These are phyloP conservation scores for Candida tetrigidarum DNA, from an alignment of 1,139 yeast genomes.

Conservation along the genomic window DNA sequence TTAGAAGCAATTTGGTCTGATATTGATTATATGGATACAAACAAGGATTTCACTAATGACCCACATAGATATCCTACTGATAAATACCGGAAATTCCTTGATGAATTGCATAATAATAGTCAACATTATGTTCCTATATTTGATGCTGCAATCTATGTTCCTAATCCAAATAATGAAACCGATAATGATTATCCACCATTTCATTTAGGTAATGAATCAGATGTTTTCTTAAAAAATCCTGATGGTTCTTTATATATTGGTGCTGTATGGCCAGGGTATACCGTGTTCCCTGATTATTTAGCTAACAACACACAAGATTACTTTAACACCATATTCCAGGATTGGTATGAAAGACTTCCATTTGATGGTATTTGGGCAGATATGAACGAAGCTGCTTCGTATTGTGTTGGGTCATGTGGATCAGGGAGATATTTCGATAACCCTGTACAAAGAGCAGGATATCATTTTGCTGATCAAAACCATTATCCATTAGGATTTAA, in stretches of 20 bases:
- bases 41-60: slow-evolving; percentile 34
- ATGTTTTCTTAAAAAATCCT: slow-evolving; percentile 33
- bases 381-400: slow-evolving; percentile 38
- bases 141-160: slow-evolving; percentile 36
- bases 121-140: slow-evolving; percentile 37
- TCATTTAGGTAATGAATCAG: slow-evolving; percentile 27
- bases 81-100: slow-evolving; percentile 23
- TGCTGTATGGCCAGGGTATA: slow-evolving; percentile 31
- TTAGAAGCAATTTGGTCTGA: slow-evolving; percentile 29
- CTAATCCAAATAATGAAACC: slow-evolving; percentile 27
- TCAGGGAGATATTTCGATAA: slow-evolving; percentile 22
- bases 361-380: slow-evolving; percentile 41
- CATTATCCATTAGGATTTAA: slow-evolving; percentile 25
- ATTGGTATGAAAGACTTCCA: slow-evolving; percentile 26
- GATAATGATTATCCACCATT: slow-evolving; percentile 27
- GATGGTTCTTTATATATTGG: slow-evolving; percentile 28
- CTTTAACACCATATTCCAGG: slow-evolving; percentile 27
- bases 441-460: slow-evolving; percentile 23
- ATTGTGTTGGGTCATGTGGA: slow-evolving; percentile 37
- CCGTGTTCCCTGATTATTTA: slow-evolving; percentile 37
- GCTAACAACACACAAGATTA: slow-evolving; percentile 26
- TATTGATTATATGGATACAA: slow-evolving; percentile 30
- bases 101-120: slow-evolving; percentile 25
- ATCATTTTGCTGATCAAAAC: slow-evolving; percentile 21
- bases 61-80: slow-evolving; percentile 28